These are phyloP conservation scores for Ustilago hordei DNA, from an alignment of 1,284 basidiomycete genomes.

Conservation along the genomic window DNA sequence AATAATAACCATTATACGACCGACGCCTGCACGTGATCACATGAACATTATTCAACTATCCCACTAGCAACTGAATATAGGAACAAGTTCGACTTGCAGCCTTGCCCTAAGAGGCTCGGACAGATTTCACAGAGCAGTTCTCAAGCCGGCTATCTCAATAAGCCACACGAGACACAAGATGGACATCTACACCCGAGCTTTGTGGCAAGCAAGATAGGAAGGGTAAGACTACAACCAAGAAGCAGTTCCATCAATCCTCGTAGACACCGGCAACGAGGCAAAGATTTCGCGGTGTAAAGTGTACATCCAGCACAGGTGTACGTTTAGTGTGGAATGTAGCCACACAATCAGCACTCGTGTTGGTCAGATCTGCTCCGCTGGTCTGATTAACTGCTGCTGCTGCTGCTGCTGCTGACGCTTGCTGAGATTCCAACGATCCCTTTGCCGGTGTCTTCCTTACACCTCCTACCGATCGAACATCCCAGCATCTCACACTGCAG, in stretches of 20 bases:
- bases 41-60: no score
- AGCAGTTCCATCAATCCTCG: slow-evolving; percentile 24
- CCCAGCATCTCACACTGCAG: slow-evolving; percentile 96
- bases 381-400: slow-evolving; percentile 15
- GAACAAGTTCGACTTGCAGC: no score
- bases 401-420: slow-evolving; percentile 21
- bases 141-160: no score
- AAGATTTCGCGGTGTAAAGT: slow-evolving; percentile 93
- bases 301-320: slow-evolving; percentile 89
- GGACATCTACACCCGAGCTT: neutral
- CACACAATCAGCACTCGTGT: slow-evolving; percentile 78
- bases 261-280: slow-evolving; percentile 83
- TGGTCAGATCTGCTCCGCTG: slow-evolving; percentile 19
- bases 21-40: neutral
- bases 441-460: slow-evolving; percentile 25
- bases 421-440: slow-evolving; percentile 38
- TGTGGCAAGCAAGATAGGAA: neutral
- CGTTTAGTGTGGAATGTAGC: slow-evolving; percentile 94
- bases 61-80: fast-evolving
- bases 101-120: no score
- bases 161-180: neutral
- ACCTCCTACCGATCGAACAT: slow-evolving; percentile 82
- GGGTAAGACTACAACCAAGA: neutral
- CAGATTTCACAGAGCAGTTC: no score
- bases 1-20: slow-evolving; percentile 38